These are phyloP conservation scores for Diaporthe citri DNA, from an alignment of 2,329 filamentous ascomycete species.

Conservation along the genomic window DNA sequence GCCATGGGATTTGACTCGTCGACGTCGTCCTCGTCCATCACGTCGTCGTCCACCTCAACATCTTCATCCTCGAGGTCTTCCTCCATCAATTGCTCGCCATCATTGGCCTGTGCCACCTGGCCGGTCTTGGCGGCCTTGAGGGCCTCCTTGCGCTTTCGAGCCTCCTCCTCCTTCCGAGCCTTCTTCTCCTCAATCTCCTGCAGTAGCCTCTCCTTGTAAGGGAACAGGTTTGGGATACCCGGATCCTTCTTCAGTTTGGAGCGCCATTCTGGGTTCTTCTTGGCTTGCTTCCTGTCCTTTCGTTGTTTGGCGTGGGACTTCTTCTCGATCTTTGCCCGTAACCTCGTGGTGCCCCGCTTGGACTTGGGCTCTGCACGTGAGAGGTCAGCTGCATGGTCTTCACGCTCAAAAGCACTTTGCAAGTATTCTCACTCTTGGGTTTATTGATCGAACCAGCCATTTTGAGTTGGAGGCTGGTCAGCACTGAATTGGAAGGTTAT, in stretches of 20 bases:
- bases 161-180: constrained; percentile 84
- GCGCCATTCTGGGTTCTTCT: constrained; percentile 98
- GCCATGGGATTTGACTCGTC: constrained; percentile 90
- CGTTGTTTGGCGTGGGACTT: constrained; percentile 89
- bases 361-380: constrained; percentile 83
- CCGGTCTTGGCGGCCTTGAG: constrained; percentile 76
- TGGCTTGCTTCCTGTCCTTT: constrained; percentile 88
- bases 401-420: too few species aligned
- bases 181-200: constrained; percentile 94
- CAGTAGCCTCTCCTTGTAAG: constrained; percentile 95
- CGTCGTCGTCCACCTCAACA: constrained; percentile 61
- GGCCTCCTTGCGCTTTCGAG: constrained; percentile 76
- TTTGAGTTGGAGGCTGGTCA: constrained; percentile 37
- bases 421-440: constrained; percentile 60
- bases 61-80: constrained; percentile 60
- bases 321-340: constrained; percentile 97
- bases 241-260: constrained; percentile 97
- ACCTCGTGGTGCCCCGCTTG: constrained; percentile 89
- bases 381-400: not conserved
- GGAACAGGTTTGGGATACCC: constrained; percentile 96
- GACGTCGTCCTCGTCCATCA: constrained; percentile 64
- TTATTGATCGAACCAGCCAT: constrained; percentile 70
- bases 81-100: constrained; percentile 60
- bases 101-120: constrained; percentile 53
- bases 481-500: not conserved